Evolutionary conservation across 495 filamentous ascomycete species (phyloP), one percentile per base, ranked within the genome.

Genomic region (Mytilinidion resinicola): DNA sequence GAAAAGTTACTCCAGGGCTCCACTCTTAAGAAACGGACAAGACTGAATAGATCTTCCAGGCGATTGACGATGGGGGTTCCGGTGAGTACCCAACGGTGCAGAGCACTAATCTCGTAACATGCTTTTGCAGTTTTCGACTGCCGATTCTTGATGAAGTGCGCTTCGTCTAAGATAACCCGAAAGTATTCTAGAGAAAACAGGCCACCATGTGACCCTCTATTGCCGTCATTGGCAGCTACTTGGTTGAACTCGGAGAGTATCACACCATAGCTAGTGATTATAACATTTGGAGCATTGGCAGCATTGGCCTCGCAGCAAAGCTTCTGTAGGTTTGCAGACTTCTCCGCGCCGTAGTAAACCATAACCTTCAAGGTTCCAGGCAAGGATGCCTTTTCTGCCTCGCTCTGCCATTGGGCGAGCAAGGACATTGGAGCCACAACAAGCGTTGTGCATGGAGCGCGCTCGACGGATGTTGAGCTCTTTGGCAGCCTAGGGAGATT

Each of bases 1-100:
- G 90, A 93, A 69, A 97, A 97, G 70, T 96, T 97, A 57, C 85
- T 89, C 93, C 93, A 98, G 0, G 93, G 93, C 66, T 97, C 95
- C 8, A 97, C 93, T 57, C 87, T 80, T 34, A 97, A 74, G 73
- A 97, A 98, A 14, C 87, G 81, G 21, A 98, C 90, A 34, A 97
- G 73, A 65, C 88, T 92, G 76, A 97, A 98, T n/a, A 98, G 77
- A 73, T 98, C 93, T 69, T 98, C 95, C 3, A 98, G 76, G 11
- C 88, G 86, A 68, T 98, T 98, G 62, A 98, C 92, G 49, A 98
- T 98, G 0, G 93, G 93, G 2, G 93, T 98, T 11, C 93, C 93
- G 0, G 95, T 98, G 21, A 98, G 77, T 21, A 85, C 88, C 93
- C 93, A 98, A 56, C 93, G 82, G 72, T 96, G 93, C 38, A 80